A percentile compares a stretch with the other conserved stretches of the same genome.
Evolutionary conservation across 495 filamentous ascomycete genomes (phyloP).

Genomic region (Penicillium nucicola): DNA sequence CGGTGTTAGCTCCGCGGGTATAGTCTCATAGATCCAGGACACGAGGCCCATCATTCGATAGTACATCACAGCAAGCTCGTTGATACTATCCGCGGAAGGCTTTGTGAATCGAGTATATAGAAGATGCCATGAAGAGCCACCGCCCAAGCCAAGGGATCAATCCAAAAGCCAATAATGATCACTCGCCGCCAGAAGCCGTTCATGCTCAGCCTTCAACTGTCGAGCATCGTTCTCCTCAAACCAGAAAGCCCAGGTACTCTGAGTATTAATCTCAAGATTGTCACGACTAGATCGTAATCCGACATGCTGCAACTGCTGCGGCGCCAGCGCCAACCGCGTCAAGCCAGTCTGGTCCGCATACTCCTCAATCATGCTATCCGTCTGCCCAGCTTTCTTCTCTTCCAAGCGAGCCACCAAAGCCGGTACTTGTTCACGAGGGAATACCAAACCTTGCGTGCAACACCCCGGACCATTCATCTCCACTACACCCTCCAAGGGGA

Average conservation of each 20-base stretch:
- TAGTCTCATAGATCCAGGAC: too few species aligned
- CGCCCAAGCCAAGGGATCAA: too few species aligned
- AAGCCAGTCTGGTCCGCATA: slow-evolving; percentile 26
- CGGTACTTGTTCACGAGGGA: slow-evolving; percentile 33
- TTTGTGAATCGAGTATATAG: too few species aligned
- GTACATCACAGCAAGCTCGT: too few species aligned
- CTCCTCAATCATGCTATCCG: slow-evolving; percentile 36
- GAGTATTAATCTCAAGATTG: slow-evolving; percentile 13
- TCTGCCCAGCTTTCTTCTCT: slow-evolving; percentile 20
- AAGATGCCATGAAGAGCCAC: too few species aligned
- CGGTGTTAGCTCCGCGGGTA: too few species aligned
- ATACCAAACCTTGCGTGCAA: slow-evolving; percentile 46
- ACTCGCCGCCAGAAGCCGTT: not conserved
- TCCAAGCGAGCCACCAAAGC: slow-evolving; percentile 17
- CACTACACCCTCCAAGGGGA: slow-evolving; percentile 36
- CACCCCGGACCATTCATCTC: slow-evolving; percentile 40
- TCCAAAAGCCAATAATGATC: not conserved
- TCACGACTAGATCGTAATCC: slow-evolving; percentile 25
- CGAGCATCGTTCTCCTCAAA: slow-evolving; percentile 17
- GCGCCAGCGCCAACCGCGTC: slow-evolving; percentile 27
- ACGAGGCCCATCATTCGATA: too few species aligned
- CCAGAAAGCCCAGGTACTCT: slow-evolving; percentile 21
- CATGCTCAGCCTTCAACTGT: slow-evolving; percentile 10
- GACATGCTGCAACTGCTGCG: slow-evolving; percentile 36
- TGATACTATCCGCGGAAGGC: too few species aligned